These are phyloP conservation scores for Leccinellum albellum DNA, from an alignment of 768 basidiomycete genomes.

Conservation along the genomic window DNA sequence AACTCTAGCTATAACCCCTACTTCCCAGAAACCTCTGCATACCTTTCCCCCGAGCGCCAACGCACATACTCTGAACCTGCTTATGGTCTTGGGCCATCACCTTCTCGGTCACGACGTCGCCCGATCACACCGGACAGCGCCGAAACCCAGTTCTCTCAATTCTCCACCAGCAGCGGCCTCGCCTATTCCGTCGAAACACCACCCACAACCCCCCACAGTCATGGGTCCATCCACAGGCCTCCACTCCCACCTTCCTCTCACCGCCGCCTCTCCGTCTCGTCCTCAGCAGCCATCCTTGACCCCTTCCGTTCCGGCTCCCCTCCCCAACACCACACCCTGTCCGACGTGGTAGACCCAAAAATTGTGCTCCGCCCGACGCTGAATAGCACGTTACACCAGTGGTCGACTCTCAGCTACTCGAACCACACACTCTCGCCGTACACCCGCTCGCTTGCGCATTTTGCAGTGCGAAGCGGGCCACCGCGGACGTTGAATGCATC, in stretches of 20 bases:
- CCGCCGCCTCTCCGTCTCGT: constrained; percentile 35
- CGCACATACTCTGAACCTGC: constrained; percentile 17
- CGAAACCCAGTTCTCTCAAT: constrained; percentile 45
- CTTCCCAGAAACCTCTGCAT: constrained; percentile 5
- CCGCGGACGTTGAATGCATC: constrained; percentile 43
- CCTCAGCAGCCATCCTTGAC: constrained; percentile 28
- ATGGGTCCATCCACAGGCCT: constrained; percentile 18
- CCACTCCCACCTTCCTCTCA: constrained; percentile 7
- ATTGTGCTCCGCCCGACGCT: constrained; percentile 61
- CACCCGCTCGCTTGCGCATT: constrained; percentile 85
- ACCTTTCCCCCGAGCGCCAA: constrained; percentile 1
- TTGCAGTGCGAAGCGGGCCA: constrained; percentile 87
- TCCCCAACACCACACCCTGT: constrained; percentile 28
- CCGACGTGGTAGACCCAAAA: constrained; percentile 43
- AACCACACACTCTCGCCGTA: constrained; percentile 95
- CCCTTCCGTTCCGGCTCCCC: constrained; percentile 35
- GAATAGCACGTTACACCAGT: constrained; percentile 78
- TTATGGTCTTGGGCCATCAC: constrained; percentile 22
- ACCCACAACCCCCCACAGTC: constrained; percentile 31
- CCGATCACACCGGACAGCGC: constrained; percentile 49
- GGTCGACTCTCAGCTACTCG: constrained; percentile 81
- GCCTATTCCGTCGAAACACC: constrained; percentile 46
- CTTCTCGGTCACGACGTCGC: constrained; percentile 26
- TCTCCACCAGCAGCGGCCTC: constrained; percentile 43
- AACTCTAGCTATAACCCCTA: constrained; percentile 22